Base-by-base conservation (phyloP, 179 eudicot species). In the Corrigiola litoralis region DNA sequence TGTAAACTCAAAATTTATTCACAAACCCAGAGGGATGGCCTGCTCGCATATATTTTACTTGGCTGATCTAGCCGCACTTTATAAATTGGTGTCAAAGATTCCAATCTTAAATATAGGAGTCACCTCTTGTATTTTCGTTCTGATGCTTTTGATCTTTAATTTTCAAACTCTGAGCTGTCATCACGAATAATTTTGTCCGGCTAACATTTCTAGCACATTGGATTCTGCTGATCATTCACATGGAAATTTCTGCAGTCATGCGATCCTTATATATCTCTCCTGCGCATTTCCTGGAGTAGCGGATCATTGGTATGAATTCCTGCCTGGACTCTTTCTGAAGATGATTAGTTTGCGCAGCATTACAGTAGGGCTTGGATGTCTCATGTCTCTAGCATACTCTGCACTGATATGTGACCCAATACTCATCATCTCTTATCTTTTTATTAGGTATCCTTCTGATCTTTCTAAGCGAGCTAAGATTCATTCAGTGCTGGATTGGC, bases 401-500 rank as follows among this genome's bases (percentile, higher is more conserved):
- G 41, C 20, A 17, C 10, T 14, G 10, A 31, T n/a, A 10, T 25
- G 6, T 42, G 28, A 20, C 50, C 48, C 8, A 20, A 25, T 21
- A 57, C 33, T 53, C 36, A 36, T 41, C 21, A 13, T 60, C 40
- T 38, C 20, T 18, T 44, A 36, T 13, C 41, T 47, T n/a, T 57
- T 28, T 61, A 20, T 8, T 66, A 92, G 98, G 98, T 92, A 85
- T 75, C 98, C 98, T 51, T 71, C 85, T 65, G 98, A 92, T 78
- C 71, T 81, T 49, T 66, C 68, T 69, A 86, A 72, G 81, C 81
- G 86, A 67, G 90, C 95, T 29, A 92, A 86, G 84, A 79, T 92
- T 70, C 81, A 90, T 59, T 86, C 97, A 24, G 97, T 89, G 27
- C 67, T 89, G 71, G 96, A 92, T 75, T 92, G 98, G 96, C 90